Evolutionary conservation across 805 yeast genomes (phyloP).

Genomic region (Candida odintsovae): DNA sequence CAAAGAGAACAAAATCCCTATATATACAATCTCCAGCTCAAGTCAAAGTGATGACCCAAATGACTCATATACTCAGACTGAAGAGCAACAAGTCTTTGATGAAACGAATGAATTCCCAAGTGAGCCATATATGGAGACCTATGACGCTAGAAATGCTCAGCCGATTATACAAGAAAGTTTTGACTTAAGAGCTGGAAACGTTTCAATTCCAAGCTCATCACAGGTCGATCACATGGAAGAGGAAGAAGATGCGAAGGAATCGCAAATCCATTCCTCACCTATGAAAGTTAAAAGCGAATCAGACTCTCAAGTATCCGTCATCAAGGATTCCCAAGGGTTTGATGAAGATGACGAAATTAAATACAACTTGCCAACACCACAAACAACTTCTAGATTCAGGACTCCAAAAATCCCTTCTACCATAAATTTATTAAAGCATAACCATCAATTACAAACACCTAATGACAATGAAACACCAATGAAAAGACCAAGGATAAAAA

Average conservation of each 20-base stretch:
- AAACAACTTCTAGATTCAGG: constrained; percentile 1
- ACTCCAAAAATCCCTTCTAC: background rate
- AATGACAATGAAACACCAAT: constrained; percentile 13
- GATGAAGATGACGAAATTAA: constrained; percentile 3
- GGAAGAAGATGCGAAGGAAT: background rate
- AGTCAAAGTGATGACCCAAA: constrained; percentile 2
- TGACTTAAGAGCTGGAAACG: constrained; percentile 9
- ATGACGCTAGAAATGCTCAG: constrained; percentile 4
- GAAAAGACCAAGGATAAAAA: constrained; percentile 7
- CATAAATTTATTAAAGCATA: background rate
- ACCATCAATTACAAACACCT: constrained; percentile 12
- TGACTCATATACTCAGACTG: constrained; percentile 3
- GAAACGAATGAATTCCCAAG: constrained; percentile 1
- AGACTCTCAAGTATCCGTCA: background rate
- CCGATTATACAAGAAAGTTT: constrained; percentile 10
- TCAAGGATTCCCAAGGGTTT: constrained; percentile 8
- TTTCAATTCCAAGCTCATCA: constrained; percentile 7
- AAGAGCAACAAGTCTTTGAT: background rate
- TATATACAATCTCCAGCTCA: background rate
- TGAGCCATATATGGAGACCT: constrained; percentile 2
- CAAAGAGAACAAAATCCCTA: background rate
- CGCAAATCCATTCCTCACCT: constrained; percentile 3
- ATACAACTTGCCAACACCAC: constrained; percentile 9
- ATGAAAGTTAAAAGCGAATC: constrained; percentile 6
- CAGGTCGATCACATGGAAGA: background rate